Evolutionary conservation across 768 basidiomycete genomes (phyloP), one percentile per base, ranked within the genome.

Genomic region (Cystobasidium tubakii): DNA sequence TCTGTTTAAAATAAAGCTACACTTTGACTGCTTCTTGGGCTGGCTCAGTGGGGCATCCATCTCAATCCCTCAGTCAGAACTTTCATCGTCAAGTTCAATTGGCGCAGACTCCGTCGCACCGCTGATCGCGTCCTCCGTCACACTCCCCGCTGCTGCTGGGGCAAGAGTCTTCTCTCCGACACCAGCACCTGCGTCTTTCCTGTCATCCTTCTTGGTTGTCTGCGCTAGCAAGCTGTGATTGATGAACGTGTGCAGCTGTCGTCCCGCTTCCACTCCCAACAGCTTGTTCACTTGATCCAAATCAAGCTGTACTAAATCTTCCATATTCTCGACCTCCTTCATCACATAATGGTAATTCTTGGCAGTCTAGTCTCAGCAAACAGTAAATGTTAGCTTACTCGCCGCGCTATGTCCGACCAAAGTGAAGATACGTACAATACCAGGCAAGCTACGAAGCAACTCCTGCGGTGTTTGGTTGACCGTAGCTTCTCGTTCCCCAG

Each of bases 311-410:
- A 39, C 44, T 77, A 89, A 90, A 80, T 88, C 88, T 66, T 86
- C 84, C 34, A 98, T 85, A 79, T 86, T 92, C 76, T 83, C 82
- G n/a, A 94, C 88, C 79, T 86, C 88, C 77, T 84, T 85, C 88
- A 89, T 90, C 62, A 98, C 88, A 81, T 90, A 88, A 79, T 89
- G 88, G 64, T 88, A 85, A 79, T 92, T 94, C 83, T 92, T 91
- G 42, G 86, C 86, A 6, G 86, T 89, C 69, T 71, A 39, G 6
- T 39, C n/a, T n/a, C n/a, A n/a, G n/a, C n/a, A n/a, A n/a, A n/a
- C n/a, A n/a, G n/a, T n/a, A n/a, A n/a, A n/a, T n/a, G n/a, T n/a
- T n/a, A n/a, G n/a, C n/a, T n/a, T n/a, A n/a, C n/a, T n/a, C n/a
- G n/a, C n/a, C n/a, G 54, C n/a, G 23, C 7, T 23, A 57, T 21